These are phyloP conservation scores for Aurantiochytrium sp. DNA, from an alignment of 108 stramenopile genomes.

Conservation along the genomic window DNA sequence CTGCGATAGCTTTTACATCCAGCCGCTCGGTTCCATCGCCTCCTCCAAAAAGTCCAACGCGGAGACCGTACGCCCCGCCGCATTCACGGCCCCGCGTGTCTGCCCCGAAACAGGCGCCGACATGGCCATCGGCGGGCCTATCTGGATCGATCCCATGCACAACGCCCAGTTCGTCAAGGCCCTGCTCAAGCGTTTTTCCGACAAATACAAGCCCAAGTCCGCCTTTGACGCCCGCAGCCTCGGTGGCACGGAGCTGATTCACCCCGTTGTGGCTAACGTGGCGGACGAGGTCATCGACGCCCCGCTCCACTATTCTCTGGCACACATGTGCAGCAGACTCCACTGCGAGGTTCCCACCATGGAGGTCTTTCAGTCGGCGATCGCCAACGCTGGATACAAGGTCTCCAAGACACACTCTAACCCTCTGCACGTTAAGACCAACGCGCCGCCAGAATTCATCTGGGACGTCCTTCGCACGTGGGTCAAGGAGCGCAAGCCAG, in stretches of 20 bases:
- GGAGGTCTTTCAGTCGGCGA: constrained; percentile 67
- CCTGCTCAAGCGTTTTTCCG: constrained; percentile 67
- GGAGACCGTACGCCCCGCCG: not conserved
- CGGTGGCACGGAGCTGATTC: constrained; percentile 62
- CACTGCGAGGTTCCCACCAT: constrained; percentile 71
- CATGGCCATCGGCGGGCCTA: constrained; percentile 85
- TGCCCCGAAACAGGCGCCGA: constrained; percentile 71
- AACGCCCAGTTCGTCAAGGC: constrained; percentile 70
- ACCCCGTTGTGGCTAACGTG: constrained; percentile 79
- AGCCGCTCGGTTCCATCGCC: constrained; percentile 51
- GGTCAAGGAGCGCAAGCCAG: constrained; percentile 58
- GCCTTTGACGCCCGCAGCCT: constrained; percentile 34
- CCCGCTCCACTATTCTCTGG: constrained; percentile 80
- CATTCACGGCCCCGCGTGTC: not conserved
- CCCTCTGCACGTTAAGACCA: constrained; percentile 84
- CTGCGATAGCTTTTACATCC: constrained; percentile 84
- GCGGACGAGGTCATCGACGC: constrained; percentile 85
- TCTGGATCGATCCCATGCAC: constrained; percentile 91
- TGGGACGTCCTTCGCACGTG: constrained; percentile 88
- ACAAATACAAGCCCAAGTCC: constrained; percentile 38
- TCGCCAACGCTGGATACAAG: constrained; percentile 82
- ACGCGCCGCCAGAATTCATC: constrained; percentile 81
- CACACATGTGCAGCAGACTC: constrained; percentile 66
- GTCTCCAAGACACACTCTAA: constrained; percentile 90
- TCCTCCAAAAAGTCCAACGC: constrained; percentile 32